Base-by-base conservation (phyloP, 2,329 filamentous ascomycete genomes). In the Geosmithia flava region DNA sequence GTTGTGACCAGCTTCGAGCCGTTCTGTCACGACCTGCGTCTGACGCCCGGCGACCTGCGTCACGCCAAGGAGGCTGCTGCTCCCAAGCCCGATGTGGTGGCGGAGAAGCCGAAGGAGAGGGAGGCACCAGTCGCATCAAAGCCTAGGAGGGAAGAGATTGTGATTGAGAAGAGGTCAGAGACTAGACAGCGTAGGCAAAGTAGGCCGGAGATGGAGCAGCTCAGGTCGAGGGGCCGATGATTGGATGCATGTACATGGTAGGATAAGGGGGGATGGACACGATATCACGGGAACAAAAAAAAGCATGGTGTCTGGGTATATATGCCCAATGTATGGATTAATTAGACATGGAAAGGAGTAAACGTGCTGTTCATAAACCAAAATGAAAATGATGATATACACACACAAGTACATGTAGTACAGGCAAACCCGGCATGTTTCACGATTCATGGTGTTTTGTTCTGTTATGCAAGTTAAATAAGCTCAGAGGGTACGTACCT, bases 1-100 rank as follows among this genome's bases (percentile, higher is more conserved):
- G 69, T 96, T 4, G 56, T 96, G 37, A 61, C 67, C 11, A 79
- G 75, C 20, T 96, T 95, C 65, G 85, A 82, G 49, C 77, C 79
- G 49, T 96, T 89, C 62, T 75, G 83, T 53, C 68, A 70, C 37
- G 81, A 87, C 51, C 68, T 95, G 54, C 78, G 83, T 44, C 66
- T 96, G 53, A 82, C 72, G 40, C 71, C 75, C 52, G 74, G 75
- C 48, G 90, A 96, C 56, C 70, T 95, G 55, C 74, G 83, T 55
- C 68, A 84, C 49, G 90, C 87, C 4, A 83, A 75, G 61, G 82
- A 88, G 59, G 82, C 81, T 13, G 66, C 69, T n/a, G 60, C 45
- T 19, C 20, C n/a, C 13, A 15, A 30, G 8, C 33, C 33, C 33
- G 11, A 37, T 7, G 42, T 48, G 20, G 29, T 40, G 20, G 46